Evolutionary conservation across 2,329 filamentous ascomycete genomes (phyloP).

Genomic region (Pseudogymnoascus destructans): DNA sequence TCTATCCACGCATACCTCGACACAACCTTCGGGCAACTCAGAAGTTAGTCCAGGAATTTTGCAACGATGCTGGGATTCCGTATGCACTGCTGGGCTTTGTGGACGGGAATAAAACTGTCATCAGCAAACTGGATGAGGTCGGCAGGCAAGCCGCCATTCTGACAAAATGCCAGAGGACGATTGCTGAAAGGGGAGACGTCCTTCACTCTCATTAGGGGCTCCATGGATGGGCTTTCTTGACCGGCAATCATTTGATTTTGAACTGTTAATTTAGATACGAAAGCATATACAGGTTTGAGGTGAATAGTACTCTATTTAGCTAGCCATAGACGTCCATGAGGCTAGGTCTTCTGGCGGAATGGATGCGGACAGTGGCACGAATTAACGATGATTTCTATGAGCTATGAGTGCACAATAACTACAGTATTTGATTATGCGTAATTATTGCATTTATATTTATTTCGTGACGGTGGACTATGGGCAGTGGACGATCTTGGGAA

Average conservation of each 20-base stretch:
- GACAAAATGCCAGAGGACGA: constrained; percentile 53
- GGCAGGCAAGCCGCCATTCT: constrained; percentile 66
- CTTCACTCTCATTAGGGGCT: constrained; percentile 20
- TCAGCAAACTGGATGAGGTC: constrained; percentile 64
- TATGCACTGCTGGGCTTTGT: constrained; percentile 80
- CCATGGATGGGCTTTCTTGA: neutral
- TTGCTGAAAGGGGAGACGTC: constrained; percentile 24
- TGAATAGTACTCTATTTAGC: neutral
- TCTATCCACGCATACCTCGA: constrained; percentile 71
- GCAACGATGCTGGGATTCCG: constrained; percentile 66
- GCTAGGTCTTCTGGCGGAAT: neutral
- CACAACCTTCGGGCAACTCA: constrained; percentile 71
- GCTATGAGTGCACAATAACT: neutral
- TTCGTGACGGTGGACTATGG: neutral
- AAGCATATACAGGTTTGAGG: neutral
- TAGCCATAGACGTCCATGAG: neutral
- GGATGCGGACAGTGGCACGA: neutral
- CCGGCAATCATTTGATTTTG: neutral
- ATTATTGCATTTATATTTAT: neutral
- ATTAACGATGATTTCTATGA: neutral
- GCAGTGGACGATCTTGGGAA: neutral
- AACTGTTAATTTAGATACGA: neutral
- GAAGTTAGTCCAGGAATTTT: constrained; percentile 67
- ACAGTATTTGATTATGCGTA: neutral
- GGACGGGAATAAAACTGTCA: constrained; percentile 68